Evolutionary conservation across 1,284 basidiomycete genomes (phyloP), one percentile per base, ranked within the genome.

Genomic region (Leccinum fallax): DNA sequence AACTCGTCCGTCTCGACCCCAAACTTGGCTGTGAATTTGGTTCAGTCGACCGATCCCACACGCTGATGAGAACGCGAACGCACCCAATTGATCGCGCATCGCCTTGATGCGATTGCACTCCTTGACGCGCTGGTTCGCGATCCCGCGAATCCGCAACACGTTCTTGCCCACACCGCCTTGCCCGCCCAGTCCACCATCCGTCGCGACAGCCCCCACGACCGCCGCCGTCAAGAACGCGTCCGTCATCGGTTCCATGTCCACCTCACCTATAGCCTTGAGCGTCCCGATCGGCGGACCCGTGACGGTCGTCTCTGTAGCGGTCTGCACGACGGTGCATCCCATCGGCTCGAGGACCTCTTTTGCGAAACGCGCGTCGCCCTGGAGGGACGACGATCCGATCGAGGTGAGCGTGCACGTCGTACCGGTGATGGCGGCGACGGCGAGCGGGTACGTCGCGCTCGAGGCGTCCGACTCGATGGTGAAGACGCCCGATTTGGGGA

Each of bases 211-310:
- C 57, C 95, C 94, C 16, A 99, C 80, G 2, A 92, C 95, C 8
- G 88, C 91, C 1, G 97, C 97, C 1, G 96, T 98, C 76, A 99
- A 85, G 82, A 99, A 99, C 5, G 96, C 97, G 75, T 99, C 97
- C 10, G 97, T 99, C 97, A 99, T 99, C n/a, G 92, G 89, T 78
- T 98, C 95, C 97, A 99, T 99, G 74, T 99, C 95, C 26, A 98
- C 88, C 67, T 89, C 83, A 43, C 94, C 94, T 59, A 70, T 69
- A 0, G 71, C 60, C 58, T 59, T 67, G 57, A 98, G 83, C 7
- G 93, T 93, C 64, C 88, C 87, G 54, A 98, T 83, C 1, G 90
- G 87, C 2, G 97, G 96, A 0, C 97, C 97, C 1, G 85, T 89
- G 49, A 99, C 96, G n/a, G 93, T 97, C 30, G 97, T 98, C 75